A percentile compares a stretch with the other conserved stretches of the same genome.
Conservation (phyloP, 306 rosid species). For the Oxytropis ochrocephala region DNA sequence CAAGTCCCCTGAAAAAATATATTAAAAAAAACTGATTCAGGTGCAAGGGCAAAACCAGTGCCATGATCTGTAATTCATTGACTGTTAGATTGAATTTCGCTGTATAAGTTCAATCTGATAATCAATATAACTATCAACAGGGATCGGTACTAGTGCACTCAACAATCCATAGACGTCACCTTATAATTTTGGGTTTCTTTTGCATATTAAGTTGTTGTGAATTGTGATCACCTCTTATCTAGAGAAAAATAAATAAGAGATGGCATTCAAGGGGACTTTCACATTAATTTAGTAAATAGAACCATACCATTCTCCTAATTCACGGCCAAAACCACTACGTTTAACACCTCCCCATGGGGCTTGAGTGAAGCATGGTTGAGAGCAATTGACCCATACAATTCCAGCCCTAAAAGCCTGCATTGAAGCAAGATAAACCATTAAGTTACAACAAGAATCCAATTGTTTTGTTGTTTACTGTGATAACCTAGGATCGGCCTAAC, state of each 20-base stretch:
- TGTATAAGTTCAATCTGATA: neutral
- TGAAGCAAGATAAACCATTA: conserved; percentile 1
- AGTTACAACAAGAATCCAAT: conserved; percentile 3
- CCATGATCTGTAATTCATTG: neutral
- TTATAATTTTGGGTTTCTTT: neutral
- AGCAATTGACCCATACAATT: conserved; percentile 91
- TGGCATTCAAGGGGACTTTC: neutral
- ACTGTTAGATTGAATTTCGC: neutral
- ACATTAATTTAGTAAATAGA: conserved; percentile 4
- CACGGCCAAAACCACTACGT: conserved; percentile 97
- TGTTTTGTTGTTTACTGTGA: neutral
- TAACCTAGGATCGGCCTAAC: conserved; percentile 37
- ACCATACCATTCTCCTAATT: conserved; percentile 88
- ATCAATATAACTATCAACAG: neutral
- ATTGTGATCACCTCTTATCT: neutral
- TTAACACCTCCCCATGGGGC: conserved; percentile 99
- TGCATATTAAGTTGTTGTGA: neutral
- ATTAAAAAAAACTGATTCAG: neutral
- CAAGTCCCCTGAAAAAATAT: conserved; percentile 72
- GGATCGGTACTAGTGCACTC: neutral
- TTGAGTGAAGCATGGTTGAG: conserved; percentile 95
- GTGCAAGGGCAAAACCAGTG: neutral
- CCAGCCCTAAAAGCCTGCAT: conserved; percentile 83
- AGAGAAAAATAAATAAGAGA: neutral
- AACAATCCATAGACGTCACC: conserved; percentile 2